A percentile compares a stretch with the other conserved stretches of the same genome.
These are phyloP conservation scores for Venturia asperata DNA, from an alignment of 2,329 filamentous ascomycete genomes.

Conservation along the genomic window DNA sequence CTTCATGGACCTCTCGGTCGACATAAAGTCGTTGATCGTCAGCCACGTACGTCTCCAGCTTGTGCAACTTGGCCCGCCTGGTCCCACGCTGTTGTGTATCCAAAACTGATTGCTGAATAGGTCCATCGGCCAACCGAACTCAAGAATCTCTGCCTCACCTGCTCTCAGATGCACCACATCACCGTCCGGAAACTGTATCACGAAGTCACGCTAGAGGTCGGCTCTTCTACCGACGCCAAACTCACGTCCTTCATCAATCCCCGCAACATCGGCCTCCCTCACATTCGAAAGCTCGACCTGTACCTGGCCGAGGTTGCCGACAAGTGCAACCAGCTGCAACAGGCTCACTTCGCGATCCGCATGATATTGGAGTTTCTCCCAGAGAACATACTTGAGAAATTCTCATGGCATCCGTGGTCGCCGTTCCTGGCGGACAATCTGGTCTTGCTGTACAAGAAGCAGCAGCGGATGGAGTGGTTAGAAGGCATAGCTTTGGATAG, in stretches of 20 bases:
- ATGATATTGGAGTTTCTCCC: conserved; percentile 45
- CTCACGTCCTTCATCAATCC: conserved; percentile 41
- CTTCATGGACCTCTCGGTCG: conserved; percentile 22
- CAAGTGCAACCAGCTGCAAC: conserved; percentile 38
- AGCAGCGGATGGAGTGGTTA: conserved; percentile 43
- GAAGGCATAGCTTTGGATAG: conserved; percentile 42
- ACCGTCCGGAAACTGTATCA: conserved; percentile 41
- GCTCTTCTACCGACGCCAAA: conserved; percentile 37
- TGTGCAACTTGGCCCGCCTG: background rate
- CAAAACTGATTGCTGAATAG: conserved; percentile 8
- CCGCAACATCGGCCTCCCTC: conserved; percentile 41
- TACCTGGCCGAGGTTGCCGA: conserved; percentile 40
- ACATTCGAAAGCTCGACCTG: conserved; percentile 41
- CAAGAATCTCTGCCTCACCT: conserved; percentile 41
- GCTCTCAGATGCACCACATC: conserved; percentile 41
- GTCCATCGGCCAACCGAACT: conserved; percentile 42
- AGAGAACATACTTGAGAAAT: conserved; percentile 43
- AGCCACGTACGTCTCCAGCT: conserved; percentile 30
- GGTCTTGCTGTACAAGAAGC: conserved; percentile 41
- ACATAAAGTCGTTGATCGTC: conserved; percentile 33
- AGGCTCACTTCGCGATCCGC: conserved; percentile 42
- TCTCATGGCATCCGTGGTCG: conserved; percentile 46
- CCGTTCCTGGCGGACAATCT: conserved; percentile 43
- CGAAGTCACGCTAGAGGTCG: conserved; percentile 42
- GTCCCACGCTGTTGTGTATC: background rate